Base-by-base conservation (phyloP, 257 asterid genomes). In the Solanum habrochaites region DNA sequence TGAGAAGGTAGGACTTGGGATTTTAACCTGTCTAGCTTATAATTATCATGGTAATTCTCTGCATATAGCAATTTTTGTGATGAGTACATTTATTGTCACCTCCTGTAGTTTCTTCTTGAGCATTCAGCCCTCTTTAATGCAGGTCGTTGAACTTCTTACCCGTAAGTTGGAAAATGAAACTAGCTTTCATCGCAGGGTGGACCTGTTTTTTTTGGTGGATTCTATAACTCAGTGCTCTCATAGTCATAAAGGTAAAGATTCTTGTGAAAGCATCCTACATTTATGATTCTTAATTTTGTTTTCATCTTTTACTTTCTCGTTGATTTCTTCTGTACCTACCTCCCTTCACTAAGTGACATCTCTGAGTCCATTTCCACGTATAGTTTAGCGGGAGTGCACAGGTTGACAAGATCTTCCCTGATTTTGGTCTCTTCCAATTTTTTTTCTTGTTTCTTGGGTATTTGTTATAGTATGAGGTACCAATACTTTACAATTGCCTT, bases 141-240 rank as follows among this genome's bases (percentile, higher is more conserved):
- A 97, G 99, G 98, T 97, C 86, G 96, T 97, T 70, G 98, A 97
- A 88, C 98, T 97, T 91, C 98, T 97, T 71, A 95, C 93, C 89
- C 92, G 82, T 87, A 97, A 95, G 91, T 83, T 97, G 96, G 97
- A 93, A 90, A 94, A 60, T 56, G 99, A 97, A 87, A 85, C 96
- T 71, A 94, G 95, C 88, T 90, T 90, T 62, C 97, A 92, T 90
- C 98, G 96, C 88, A 93, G 91, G 91, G 98, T 97, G 86, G 99
- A 95, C 92, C 89, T 97, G 72, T 95, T 97, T 90, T 97, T 95
- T 87, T 95, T 97, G 56, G 99, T 97, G 70, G 99, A 97, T 91
- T 97, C 99, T 62, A 95, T 97, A 87, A 97, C 99, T 60, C 99
- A 97, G 90, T 94, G 98, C 91, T 97, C 99, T 85, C 98, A 97